Base-by-base conservation (phyloP, 495 filamentous ascomycete genomes). In the Hypoxylon intermedium region DNA sequence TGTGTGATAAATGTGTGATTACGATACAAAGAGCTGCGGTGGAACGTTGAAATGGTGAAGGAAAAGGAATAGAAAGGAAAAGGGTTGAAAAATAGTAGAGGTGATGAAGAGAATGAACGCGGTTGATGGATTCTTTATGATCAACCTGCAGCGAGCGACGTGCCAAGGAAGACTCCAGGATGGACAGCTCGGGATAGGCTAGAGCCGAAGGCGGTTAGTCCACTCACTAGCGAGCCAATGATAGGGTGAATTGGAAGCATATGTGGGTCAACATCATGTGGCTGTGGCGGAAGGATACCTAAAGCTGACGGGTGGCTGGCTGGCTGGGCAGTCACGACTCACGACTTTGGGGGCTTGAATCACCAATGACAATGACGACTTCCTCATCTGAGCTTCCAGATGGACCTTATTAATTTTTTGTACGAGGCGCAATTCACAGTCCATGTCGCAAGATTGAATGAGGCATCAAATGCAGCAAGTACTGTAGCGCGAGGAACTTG, bases 111-210 rank as follows among this genome's bases (percentile, higher is more conserved):
- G 13, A 13, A 49, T 23, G 16, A 20, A 4, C 4, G 26, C 21
- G 37, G 33, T 46, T 53, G 46, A 63, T 40, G 50, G 40, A 37
- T 59, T 65, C 61, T 65, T 65, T 65, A 65, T 50, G 61, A 54
- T 50, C 15, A 28, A 58, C 15, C 24, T 6, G 54, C 33, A 47
- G 21, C 41, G n/a, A 50, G 43, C 59, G 57, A 63, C 53, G 59
- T 63, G 52, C 52, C 45, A 48, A 50, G 46, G 46, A 18, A 46
- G 53, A 36, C 36, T 47, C 47, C 53, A 58, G 48, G 60, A 47
- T 41, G 15, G 44, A 21, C 52, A 57, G 52, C 60, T 63, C 24
- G n/a, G 30, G 26, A 6, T 18, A n/a, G 23, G 34, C 59, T 54
- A 51, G 24, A 50, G 6, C 40, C 16, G 0, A 21, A 57, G 54